These are phyloP conservation scores for Pseudoturritis turrita DNA, from an alignment of 345 rosid species.

Conservation along the genomic window DNA sequence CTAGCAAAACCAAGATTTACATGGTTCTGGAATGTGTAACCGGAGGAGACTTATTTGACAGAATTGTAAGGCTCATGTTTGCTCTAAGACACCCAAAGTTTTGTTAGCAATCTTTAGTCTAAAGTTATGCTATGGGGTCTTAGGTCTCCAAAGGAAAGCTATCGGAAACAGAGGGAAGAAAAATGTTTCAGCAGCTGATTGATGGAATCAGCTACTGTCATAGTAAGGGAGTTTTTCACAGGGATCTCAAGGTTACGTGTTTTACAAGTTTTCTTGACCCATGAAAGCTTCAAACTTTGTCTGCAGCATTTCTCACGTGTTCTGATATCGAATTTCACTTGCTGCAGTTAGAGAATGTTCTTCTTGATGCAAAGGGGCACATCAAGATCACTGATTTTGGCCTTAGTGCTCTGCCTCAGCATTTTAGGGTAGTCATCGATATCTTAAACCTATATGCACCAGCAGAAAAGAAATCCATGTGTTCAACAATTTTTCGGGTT, in stretches of 20 bases:
- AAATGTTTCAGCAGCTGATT: slow-evolving; percentile 81
- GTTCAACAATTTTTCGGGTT: neutral
- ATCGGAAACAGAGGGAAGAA: slow-evolving; percentile 63
- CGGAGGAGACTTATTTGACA: slow-evolving; percentile 84
- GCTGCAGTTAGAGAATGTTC: slow-evolving; percentile 78
- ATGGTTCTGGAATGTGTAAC: slow-evolving; percentile 77
- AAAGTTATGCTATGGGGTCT: neutral
- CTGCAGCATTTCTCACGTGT: neutral
- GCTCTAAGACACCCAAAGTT: neutral
- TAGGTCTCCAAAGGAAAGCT: slow-evolving; percentile 69
- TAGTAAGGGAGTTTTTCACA: slow-evolving; percentile 68
- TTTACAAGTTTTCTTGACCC: neutral
- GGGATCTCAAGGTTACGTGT: slow-evolving; percentile 87
- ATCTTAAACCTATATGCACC: neutral
- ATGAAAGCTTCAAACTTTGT: neutral
- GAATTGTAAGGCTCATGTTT: slow-evolving; percentile 48
- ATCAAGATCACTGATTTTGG: slow-evolving; percentile 93
- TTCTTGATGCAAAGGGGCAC: slow-evolving; percentile 69
- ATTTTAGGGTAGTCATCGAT: slow-evolving; percentile 55
- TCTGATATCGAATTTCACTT: slow-evolving; percentile 12
- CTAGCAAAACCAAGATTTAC: slow-evolving; percentile 83
- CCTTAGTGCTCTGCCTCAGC: slow-evolving; percentile 87
- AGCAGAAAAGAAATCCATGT: slow-evolving; percentile 16
- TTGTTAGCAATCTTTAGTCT: neutral
- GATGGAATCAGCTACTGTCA: slow-evolving; percentile 88